Percentiles rank a stretch among this genome's conserved stretches.
These are phyloP conservation scores for Mortierella sp. DNA, from an alignment of 371 early-diverging fungal species.

Conservation along the genomic window DNA sequence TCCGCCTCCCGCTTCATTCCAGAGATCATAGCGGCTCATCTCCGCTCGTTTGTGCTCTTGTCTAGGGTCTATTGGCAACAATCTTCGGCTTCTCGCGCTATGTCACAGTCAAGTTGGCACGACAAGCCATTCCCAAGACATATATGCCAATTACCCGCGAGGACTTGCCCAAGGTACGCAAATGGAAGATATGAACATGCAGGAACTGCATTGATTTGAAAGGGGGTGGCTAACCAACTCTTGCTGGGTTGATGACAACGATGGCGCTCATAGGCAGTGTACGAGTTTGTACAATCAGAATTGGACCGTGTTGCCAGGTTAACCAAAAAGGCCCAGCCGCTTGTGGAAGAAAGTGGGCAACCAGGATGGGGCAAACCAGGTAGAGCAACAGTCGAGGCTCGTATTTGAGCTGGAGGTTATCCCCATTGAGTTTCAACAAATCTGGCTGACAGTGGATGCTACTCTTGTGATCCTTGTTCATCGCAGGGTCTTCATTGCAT, in stretches of 20 bases:
- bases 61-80: constrained; percentile 55
- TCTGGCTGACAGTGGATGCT: background rate
- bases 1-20: background rate
- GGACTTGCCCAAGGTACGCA: constrained; percentile 71
- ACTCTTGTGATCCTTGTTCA: background rate
- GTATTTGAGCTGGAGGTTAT: background rate
- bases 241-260: background rate
- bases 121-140: constrained; percentile 76
- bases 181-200: background rate
- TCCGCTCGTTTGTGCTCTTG: background rate
- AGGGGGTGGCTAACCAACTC: background rate
- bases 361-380: constrained; percentile 74
- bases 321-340: constrained; percentile 63
- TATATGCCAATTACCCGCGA: constrained; percentile 73
- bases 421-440: no score
- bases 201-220: constrained; percentile 65
- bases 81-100: constrained; percentile 68
- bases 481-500: constrained; percentile 56
- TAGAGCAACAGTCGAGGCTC: no score
- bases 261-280: constrained; percentile 62
- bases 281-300: constrained; percentile 63
- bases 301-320: constrained; percentile 64
- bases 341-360: constrained; percentile 63
- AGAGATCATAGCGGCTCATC: no score
- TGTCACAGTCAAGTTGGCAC: constrained; percentile 63